Conservation (phyloP, 169 alveolate species). For the Babesia divergens region DNA sequence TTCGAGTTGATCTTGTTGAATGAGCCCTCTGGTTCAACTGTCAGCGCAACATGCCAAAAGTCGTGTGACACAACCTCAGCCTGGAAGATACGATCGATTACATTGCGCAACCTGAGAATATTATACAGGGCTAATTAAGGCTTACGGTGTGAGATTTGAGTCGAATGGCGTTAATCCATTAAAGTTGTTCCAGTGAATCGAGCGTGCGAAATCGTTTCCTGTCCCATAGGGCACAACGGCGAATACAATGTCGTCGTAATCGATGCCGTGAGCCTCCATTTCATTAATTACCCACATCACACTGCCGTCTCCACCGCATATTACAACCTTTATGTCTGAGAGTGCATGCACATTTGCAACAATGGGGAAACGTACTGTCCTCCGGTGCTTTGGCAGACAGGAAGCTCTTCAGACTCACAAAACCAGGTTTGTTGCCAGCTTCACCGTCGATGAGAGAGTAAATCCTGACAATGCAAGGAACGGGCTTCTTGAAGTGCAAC, state of each 20-base stretch:
- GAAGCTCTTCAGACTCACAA: conserved; percentile 44
- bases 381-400: not conserved
- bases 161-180: conserved; percentile 74
- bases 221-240: conserved; percentile 94
- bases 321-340: conserved; percentile 73
- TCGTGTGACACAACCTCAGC: conserved; percentile 83
- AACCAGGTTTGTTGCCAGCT: conserved; percentile 79
- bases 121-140: not conserved
- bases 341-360: not conserved
- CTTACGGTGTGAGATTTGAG: conserved; percentile 72
- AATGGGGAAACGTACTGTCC: conserved; percentile 2
- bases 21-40: conserved; percentile 82
- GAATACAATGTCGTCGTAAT: conserved; percentile 71
- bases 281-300: conserved; percentile 88
- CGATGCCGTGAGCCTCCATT: conserved; percentile 76
- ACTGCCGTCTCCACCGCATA: conserved; percentile 96
- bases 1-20: conserved; percentile 75
- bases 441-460: conserved; percentile 78
- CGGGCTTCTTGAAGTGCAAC: conserved; percentile 37
- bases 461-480: conserved; percentile 31
- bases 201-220: conserved; percentile 91
- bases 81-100: conserved; percentile 71
- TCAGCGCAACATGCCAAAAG: conserved; percentile 84
- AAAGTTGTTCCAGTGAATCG: conserved; percentile 85
- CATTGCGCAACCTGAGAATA: conserved; percentile 63